Conservation (phyloP, 2,329 filamentous ascomycete genomes). For the Monascus ruber region DNA sequence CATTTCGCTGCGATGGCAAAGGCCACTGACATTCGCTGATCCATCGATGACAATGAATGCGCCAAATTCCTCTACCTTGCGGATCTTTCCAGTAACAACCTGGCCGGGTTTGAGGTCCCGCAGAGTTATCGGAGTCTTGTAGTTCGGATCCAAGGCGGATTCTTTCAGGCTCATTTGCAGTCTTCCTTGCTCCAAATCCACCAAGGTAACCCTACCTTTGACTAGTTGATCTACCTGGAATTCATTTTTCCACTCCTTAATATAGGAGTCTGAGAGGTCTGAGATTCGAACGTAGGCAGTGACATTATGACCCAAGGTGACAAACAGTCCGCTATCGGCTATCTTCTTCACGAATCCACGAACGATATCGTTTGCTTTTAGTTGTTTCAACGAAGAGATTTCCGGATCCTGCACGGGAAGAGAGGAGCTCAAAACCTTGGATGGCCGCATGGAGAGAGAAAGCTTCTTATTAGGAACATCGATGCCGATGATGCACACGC, state of each 20-base stretch:
- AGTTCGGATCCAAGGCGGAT: constrained; percentile 70
- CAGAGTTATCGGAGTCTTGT: constrained; percentile 60
- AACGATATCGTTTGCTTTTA: constrained; percentile 66
- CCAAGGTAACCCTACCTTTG: constrained; percentile 66
- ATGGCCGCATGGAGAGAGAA: constrained; percentile 70
- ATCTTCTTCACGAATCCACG: constrained; percentile 90
- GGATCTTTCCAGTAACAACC: constrained; percentile 76
- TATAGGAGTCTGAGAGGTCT: constrained; percentile 77
- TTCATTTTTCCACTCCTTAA: constrained; percentile 90
- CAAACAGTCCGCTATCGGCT: constrained; percentile 77
- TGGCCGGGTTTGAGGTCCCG: constrained; percentile 70
- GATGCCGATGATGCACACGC: constrained; percentile 72
- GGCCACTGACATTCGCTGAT: constrained; percentile 77
- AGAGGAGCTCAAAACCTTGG: constrained; percentile 77
- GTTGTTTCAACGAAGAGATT: constrained; percentile 56
- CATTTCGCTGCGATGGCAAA: constrained; percentile 88
- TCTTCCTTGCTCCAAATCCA: constrained; percentile 58
- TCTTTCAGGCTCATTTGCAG: constrained; percentile 79
- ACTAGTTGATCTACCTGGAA: constrained; percentile 87
- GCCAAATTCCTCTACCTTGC: constrained; percentile 89
- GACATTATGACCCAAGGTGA: constrained; percentile 69
- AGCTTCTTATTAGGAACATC: constrained; percentile 78
- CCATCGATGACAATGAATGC: constrained; percentile 87
- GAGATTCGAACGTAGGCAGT: constrained; percentile 74
- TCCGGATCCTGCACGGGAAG: constrained; percentile 71